A percentile compares a stretch with the other conserved stretches of the same genome.
Evolutionary conservation across 345 rosid species (phyloP).

Genomic region (Citrus glauca): DNA sequence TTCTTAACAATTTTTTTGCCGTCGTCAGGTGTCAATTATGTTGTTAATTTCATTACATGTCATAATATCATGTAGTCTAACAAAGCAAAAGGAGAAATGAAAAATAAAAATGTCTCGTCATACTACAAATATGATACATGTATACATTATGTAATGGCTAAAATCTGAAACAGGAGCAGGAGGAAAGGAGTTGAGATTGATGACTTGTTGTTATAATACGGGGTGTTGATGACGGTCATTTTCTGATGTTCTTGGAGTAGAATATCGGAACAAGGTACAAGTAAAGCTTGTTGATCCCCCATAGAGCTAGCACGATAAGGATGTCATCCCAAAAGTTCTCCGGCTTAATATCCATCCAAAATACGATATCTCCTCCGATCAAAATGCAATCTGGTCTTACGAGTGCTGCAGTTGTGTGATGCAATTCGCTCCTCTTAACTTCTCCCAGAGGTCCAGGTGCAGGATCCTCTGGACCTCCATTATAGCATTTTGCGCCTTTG

Average conservation of each 20-base stretch:
- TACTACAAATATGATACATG: too few species aligned
- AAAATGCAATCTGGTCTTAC: constrained; percentile 14
- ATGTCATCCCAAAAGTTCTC: constrained; percentile 43
- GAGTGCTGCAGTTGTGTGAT: not conserved
- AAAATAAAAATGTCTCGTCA: too few species aligned
- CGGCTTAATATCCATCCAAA: constrained; percentile 37
- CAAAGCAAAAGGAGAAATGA: too few species aligned
- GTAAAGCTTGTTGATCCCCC: constrained; percentile 46
- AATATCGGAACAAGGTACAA: constrained; percentile 50
- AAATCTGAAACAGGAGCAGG: not conserved
- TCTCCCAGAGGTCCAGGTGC: constrained; percentile 54
- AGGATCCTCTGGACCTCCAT: constrained; percentile 24
- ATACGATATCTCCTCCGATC: constrained; percentile 48
- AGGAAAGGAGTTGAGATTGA: not conserved
- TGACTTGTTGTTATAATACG: not conserved
- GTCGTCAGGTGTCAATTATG: too few species aligned
- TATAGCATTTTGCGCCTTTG: constrained; percentile 32
- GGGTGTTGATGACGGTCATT: constrained; percentile 10
- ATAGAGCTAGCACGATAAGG: constrained; percentile 53
- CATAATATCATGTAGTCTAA: too few species aligned
- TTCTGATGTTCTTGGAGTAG: constrained; percentile 52
- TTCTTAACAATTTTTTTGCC: too few species aligned
- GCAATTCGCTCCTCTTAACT: constrained; percentile 22
- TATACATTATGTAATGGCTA: not conserved
- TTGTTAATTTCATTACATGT: too few species aligned